phyloP scores from a whole-genome alignment of 1,284 basidiomycete species.

The Ceratobasidium sp. region DNA sequence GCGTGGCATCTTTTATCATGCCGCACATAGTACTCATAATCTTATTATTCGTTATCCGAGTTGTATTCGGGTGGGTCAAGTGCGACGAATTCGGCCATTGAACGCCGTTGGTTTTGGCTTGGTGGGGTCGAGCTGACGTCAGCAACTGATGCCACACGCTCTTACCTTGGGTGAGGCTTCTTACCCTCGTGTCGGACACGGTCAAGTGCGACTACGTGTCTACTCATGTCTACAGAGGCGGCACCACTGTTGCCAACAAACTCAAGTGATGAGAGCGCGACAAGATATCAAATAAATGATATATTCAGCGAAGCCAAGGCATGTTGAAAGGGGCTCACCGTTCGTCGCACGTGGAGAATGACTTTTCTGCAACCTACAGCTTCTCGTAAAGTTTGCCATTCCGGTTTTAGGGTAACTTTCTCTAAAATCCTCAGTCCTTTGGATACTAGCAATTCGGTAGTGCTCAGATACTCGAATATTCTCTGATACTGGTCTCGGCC shows the following conservation, averaged over 20 bases:
- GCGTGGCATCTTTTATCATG: too few species aligned
- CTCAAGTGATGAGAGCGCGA: not conserved
- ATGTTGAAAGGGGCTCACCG: not conserved
- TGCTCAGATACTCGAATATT: conserved; percentile 76
- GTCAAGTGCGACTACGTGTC: not conserved
- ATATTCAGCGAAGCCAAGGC: conserved; percentile 5
- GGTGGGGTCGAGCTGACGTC: too few species aligned
- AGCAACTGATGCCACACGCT: too few species aligned
- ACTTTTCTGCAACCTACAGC: not conserved
- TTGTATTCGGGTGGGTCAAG: too few species aligned
- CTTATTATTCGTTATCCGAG: too few species aligned
- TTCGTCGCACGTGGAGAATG: not conserved
- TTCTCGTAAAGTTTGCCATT: conserved; percentile 15
- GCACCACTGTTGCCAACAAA: conserved; percentile 11
- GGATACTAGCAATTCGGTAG: too few species aligned
- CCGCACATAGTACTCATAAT: too few species aligned
- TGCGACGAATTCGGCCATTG: too few species aligned
- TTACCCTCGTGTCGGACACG: not conserved
- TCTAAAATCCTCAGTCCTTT: too few species aligned
- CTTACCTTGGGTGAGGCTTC: too few species aligned
- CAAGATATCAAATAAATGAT: not conserved
- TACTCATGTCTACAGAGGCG: not conserved
- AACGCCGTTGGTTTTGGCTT: too few species aligned
- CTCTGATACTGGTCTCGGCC: conserved; percentile 73
- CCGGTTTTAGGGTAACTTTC: conserved; percentile 19